Conservation (phyloP, 805 yeast genomes). For the Barnettozyma sucrosica region DNA sequence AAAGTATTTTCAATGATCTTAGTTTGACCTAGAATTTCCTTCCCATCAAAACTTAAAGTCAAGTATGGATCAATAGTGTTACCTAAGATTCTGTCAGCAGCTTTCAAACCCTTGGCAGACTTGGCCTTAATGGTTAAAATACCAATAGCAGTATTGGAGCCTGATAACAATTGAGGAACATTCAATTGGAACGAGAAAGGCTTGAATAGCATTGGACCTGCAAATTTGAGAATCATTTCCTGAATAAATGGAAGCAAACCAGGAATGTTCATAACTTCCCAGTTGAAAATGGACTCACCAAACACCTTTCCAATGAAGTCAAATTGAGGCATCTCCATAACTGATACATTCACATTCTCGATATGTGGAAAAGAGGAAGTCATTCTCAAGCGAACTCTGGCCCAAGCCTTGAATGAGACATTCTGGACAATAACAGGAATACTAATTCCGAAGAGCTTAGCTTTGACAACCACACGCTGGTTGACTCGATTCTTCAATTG, state of each 20-base stretch:
- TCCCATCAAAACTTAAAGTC: constrained; percentile 55
- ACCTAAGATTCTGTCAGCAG: constrained; percentile 58
- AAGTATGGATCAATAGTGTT: constrained; percentile 90
- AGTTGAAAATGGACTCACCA: constrained; percentile 78
- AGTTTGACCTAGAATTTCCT: constrained; percentile 57
- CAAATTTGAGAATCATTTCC: constrained; percentile 78
- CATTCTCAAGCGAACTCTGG: constrained; percentile 82
- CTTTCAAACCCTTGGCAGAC: constrained; percentile 61
- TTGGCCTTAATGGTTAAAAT: constrained; percentile 66
- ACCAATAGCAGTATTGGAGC: constrained; percentile 85
- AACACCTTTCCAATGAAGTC: constrained; percentile 71
- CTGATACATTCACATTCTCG: constrained; percentile 80
- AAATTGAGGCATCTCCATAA: constrained; percentile 81
- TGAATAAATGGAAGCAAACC: constrained; percentile 79
- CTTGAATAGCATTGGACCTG: constrained; percentile 80
- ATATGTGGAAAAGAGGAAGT: constrained; percentile 90
- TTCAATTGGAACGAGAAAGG: constrained; percentile 94
- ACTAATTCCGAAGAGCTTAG: constrained; percentile 74
- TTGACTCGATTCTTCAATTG: constrained; percentile 82
- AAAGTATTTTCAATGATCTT: constrained; percentile 60
- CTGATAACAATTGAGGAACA: constrained; percentile 83
- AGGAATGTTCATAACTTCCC: constrained; percentile 84
- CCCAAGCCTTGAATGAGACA: constrained; percentile 66
- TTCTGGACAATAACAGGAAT: constrained; percentile 78
- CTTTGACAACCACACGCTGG: constrained; percentile 72